Evolutionary conservation across 2,329 filamentous ascomycete genomes (phyloP).

Genomic region (Xylaria sp.): DNA sequence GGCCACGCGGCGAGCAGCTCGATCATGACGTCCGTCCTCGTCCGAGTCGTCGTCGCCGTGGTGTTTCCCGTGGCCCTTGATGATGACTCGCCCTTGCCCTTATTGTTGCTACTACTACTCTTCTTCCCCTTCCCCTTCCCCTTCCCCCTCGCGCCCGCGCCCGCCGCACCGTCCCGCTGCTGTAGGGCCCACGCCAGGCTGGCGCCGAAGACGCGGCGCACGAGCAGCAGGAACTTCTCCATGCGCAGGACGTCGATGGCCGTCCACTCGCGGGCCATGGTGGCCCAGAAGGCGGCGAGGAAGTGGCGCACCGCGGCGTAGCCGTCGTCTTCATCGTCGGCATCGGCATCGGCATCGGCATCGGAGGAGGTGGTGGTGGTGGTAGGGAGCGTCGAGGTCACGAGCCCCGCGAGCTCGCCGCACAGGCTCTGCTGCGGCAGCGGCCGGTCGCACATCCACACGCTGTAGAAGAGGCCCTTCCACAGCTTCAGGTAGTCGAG

Average conservation of each 20-base stretch:
- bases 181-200: slow-evolving; percentile 57
- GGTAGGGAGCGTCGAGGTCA: slow-evolving; percentile 57
- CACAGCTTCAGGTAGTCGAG: slow-evolving; percentile 85
- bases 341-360: too few species aligned
- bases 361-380: neutral
- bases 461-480: slow-evolving; percentile 91
- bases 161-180: too few species aligned
- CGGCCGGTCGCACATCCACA: slow-evolving; percentile 93
- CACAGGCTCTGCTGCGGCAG: slow-evolving; percentile 85
- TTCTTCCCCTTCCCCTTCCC: slow-evolving; percentile 39
- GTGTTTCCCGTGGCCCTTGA: neutral
- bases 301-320: slow-evolving; percentile 46
- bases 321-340: slow-evolving; percentile 8
- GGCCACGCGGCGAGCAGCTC: slow-evolving; percentile 50
- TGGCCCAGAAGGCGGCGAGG: slow-evolving; percentile 71
- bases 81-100: neutral
- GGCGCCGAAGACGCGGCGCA: slow-evolving; percentile 76
- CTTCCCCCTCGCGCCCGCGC: slow-evolving; percentile 27
- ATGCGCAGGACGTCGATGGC: slow-evolving; percentile 75
- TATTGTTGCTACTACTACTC: slow-evolving; percentile 23
- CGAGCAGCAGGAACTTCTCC: slow-evolving; percentile 90
- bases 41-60: slow-evolving; percentile 37
- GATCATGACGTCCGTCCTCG: slow-evolving; percentile 37
- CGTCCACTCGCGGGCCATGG: slow-evolving; percentile 70
- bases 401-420: slow-evolving; percentile 72